A percentile compares a stretch with the other conserved stretches of the same genome.
Conservation (phyloP, 345 rosid genomes). For the Salix purpurea region DNA sequence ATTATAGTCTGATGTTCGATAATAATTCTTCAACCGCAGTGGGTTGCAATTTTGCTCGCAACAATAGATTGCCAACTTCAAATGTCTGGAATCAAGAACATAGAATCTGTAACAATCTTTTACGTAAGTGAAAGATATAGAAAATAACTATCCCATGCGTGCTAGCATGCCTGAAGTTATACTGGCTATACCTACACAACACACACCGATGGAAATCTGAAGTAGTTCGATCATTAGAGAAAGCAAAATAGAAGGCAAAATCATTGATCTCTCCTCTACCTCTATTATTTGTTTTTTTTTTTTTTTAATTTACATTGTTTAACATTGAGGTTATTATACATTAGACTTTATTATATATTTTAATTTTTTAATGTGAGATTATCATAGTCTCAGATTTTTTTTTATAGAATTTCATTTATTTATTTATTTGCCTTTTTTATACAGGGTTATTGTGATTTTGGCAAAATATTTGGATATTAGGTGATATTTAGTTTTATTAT, state of each 20-base stretch:
- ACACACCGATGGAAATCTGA: not conserved
- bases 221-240: not conserved
- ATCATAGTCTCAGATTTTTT: too few relatives aligned
- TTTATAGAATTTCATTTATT: too few relatives aligned
- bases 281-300: too few relatives aligned
- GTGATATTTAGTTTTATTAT: too few relatives aligned
- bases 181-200: not conserved
- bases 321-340: too few relatives aligned
- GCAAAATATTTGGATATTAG: too few relatives aligned
- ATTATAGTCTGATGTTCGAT: constrained; percentile 32
- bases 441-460: too few relatives aligned
- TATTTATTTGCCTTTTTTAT: too few relatives aligned
- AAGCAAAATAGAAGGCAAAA: too few relatives aligned
- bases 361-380: rapidly evolving
- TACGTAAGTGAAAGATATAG: not conserved
- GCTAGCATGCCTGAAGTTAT: not conserved
- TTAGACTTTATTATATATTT: too few relatives aligned
- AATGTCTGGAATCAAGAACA: not conserved
- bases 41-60: not conserved
- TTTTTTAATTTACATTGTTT: too few relatives aligned
- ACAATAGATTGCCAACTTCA: constrained; percentile 4
- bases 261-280: too few relatives aligned
- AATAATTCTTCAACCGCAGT: not conserved
- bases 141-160: not conserved
- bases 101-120: not conserved